Base-by-base conservation (phyloP, 768 basidiomycete species). In the Rossbeevera mucosa region DNA sequence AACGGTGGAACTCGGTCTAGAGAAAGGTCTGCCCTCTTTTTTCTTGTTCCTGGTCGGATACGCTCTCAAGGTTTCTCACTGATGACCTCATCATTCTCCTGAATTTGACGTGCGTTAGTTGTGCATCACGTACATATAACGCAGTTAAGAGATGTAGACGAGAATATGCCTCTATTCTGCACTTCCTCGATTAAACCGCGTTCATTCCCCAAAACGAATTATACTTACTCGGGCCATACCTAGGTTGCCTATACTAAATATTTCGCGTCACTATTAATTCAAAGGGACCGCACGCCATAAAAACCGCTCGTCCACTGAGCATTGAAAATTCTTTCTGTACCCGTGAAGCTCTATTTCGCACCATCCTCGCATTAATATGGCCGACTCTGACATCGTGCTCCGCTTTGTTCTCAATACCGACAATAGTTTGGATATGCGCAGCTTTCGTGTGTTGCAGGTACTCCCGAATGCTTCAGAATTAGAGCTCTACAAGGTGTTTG, bases 401-500 rank as follows among this genome's bases (percentile, higher is more conserved):
- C 70, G 65, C 7, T 73, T 80, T 55, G 59, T 64, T 9, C 72
- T 64, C 52, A 58, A 70, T 21, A 57, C 60, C 25, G 63, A 66
- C 20, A 42, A 56, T 7, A 63, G 62, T 28, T 45, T 60, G 8
- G 76, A 80, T 61, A 62, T 70, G 54, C 78, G 80, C 30, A 73
- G 77, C 3, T 75, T 79, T 59, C 70, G 70, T 5, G 70, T 77
- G 28, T 61, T 68, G 49, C 69, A 73, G 50, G 59, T 71, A 18
- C 52, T 65, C 11, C 65, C 65, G n/a, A 65, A 56, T 20, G 57
- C 64, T 3, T 44, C 60, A 18, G 60, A 68, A 24, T 50, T 72
- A 33, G 74, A 77, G 48, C 51, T 78, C 21, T 81, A 81, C 67
- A 76, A 71, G 66, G 80, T 70, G 58, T 33, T 7, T 25, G 18